Evolutionary conservation across 345 rosid genomes (phyloP), one percentile per base, ranked within the genome.

Genomic region (Ricinus communis): DNA sequence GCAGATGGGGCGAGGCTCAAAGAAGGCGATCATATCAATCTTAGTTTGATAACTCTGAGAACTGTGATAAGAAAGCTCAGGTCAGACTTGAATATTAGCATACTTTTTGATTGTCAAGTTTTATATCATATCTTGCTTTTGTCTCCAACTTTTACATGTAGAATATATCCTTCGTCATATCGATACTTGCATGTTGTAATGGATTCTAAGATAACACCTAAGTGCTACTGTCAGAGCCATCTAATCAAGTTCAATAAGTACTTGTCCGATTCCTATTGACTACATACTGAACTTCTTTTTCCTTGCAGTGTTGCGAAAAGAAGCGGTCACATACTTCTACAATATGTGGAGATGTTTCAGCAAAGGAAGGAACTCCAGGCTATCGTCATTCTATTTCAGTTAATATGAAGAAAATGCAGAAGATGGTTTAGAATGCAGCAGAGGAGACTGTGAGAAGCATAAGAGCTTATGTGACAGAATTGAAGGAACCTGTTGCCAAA

Each of bases 21-120:
- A 75, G 99, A 96, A 84, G 99, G 99, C 71, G 93, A 98, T 71
- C 99, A 96, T 80, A 96, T 96, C 72, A 96, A 96, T 84, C 92
- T 96, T 27, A 96, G 99, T 79, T 82, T 96, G 84, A 96, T 96
- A 98, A 96, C 99, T 14, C 87, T 96, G 70, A 96, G 98, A 63
- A 93, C 98, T 22, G 98, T 96, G 33, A 96, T 96, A 75, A 85
- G 99, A 81, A 96, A 96, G 84, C 88, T 96, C 67, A 93, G 99
- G 99, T 91, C 57, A 77, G 79, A 61, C 5, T 70, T 15, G 47
- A n/a, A 6, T 27, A 7, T 16, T 18, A 24, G 14, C 40, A 28
- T 54, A 24, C 31, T 63, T 46, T n/a, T 16, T 54, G 45, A 38
- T 49, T 43, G 46, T 47, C 50, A 43, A 18, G n/a, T n/a, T n/a